Base-by-base conservation (phyloP, 768 basidiomycete species). In the Boletus bicolor region DNA sequence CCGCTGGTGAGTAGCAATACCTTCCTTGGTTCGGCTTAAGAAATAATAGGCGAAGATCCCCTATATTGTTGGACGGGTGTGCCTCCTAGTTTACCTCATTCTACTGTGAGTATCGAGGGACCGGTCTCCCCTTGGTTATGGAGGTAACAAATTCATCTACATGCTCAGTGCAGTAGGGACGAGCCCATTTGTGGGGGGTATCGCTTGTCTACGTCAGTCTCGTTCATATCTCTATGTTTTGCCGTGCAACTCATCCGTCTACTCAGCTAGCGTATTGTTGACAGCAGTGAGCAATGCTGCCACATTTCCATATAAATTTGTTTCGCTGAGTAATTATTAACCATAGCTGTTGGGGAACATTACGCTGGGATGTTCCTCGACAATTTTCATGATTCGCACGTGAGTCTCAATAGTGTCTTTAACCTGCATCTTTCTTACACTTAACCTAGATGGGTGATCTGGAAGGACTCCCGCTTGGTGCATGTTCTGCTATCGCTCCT, bases 311-410 rank as follows among this genome's bases (percentile, higher is more conserved):
- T 10, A 9, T 19, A 11, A 12, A n/a, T 24, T 1, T 9, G 5
- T 34, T 39, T 55, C 35, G 10, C 35, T 43, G 38, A 63, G 1
- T n/a, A 34, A 21, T 10, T 8, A 2, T n/a, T 15, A 2, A 41
- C 14, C 1, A 36, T 37, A 68, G 66, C 8, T 50, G 5, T 8
- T 46, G 2, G 52, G 36, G 11, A 34, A 34, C 45, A 30, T 56
- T 11, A 42, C 56, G 7, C 6, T 69, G 1, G 66, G 42, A 17
- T 63, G 68, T 28, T 54, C 61, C 26, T 70, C 68, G 0, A 56
- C 37, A 1, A 68, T 61, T 51, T 58, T 68, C 30, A 52, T 58
- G 56, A 58, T 68, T 46, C 64, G 69, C 53, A 54, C 67, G 67
- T 71, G 49, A 44, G 65, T 49, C 44, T 21, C 2, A 12, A 17